Percentiles rank a stretch among this genome's conserved stretches.
Evolutionary conservation across 352 stramenopile species (phyloP).

Genomic region (Phytophthora ohioensis): DNA sequence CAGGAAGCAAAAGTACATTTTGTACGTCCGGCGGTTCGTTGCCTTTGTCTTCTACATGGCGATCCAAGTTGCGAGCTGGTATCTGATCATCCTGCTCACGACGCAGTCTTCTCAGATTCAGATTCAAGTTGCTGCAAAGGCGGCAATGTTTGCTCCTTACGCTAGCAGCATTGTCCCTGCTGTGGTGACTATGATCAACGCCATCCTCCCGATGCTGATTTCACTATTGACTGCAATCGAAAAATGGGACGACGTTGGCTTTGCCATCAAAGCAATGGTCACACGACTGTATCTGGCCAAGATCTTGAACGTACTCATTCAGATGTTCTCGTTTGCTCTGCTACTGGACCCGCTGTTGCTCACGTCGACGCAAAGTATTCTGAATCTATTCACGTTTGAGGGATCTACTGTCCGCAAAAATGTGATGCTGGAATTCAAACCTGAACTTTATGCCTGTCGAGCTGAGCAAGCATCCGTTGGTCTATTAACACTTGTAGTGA

Average conservation of each 20-base stretch:
- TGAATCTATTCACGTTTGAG: conserved; percentile 52
- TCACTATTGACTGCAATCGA: conserved; percentile 73
- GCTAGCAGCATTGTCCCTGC: conserved; percentile 73
- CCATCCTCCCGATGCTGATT: conserved; percentile 69
- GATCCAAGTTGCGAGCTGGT: conserved; percentile 74
- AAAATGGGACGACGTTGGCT: conserved; percentile 81
- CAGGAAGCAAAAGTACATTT: conserved; percentile 61
- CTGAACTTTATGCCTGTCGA: conserved; percentile 54
- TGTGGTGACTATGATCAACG: conserved; percentile 80
- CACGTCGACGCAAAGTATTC: conserved; percentile 46
- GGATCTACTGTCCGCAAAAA: conserved; percentile 57
- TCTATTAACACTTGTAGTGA: conserved; percentile 74
- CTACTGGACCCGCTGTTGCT: conserved; percentile 76
- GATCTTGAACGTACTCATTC: conserved; percentile 84
- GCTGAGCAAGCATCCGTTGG: conserved; percentile 73
- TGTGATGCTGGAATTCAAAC: conserved; percentile 76
- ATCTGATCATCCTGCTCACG: conserved; percentile 78
- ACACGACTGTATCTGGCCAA: conserved; percentile 86
- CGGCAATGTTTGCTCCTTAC: conserved; percentile 58
- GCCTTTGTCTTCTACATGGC: conserved; percentile 69
- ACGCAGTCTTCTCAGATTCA: conserved; percentile 75
- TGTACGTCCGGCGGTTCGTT: conserved; percentile 59
- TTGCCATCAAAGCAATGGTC: conserved; percentile 87
- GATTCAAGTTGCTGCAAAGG: conserved; percentile 47
- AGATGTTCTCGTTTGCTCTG: conserved; percentile 77